Conservation (phyloP, 306 rosid species). For the Morella rubra region DNA sequence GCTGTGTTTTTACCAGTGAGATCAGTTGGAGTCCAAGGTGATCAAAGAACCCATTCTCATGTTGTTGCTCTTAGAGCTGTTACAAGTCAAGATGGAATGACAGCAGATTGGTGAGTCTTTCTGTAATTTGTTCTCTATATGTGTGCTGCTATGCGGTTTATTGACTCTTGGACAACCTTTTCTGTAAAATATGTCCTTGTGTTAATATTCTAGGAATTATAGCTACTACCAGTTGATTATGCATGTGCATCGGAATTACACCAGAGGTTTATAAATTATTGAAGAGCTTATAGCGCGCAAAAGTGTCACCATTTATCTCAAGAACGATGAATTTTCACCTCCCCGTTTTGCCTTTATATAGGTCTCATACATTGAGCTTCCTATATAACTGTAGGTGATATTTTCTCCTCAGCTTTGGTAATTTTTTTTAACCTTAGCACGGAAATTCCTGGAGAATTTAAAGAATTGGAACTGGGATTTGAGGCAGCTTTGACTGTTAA, state of each 20-base stretch:
- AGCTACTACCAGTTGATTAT: not conserved
- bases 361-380: not conserved
- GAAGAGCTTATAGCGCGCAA: not conserved
- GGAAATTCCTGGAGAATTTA: not conserved
- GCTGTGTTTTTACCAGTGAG: constrained; percentile 86
- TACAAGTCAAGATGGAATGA: constrained; percentile 99
- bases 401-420: not conserved
- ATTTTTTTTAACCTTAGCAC: not conserved
- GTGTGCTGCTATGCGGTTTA: not conserved
- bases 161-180: not conserved
- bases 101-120: constrained; percentile 83
- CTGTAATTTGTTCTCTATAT: constrained; percentile 18
- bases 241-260: not conserved
- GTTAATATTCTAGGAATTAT: not conserved
- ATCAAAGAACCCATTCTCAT: constrained; percentile 95
- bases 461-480: not conserved
- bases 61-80: constrained; percentile 95
- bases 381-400: not conserved
- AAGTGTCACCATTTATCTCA: not conserved
- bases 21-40: constrained; percentile 97
- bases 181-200: not conserved
- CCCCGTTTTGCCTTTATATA: not conserved
- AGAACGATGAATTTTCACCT: not conserved
- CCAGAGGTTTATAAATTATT: not conserved
- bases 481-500: not conserved